Evolutionary conservation across 2,329 filamentous ascomycete species (phyloP).

Genomic region (Epichloe gansuensis): DNA sequence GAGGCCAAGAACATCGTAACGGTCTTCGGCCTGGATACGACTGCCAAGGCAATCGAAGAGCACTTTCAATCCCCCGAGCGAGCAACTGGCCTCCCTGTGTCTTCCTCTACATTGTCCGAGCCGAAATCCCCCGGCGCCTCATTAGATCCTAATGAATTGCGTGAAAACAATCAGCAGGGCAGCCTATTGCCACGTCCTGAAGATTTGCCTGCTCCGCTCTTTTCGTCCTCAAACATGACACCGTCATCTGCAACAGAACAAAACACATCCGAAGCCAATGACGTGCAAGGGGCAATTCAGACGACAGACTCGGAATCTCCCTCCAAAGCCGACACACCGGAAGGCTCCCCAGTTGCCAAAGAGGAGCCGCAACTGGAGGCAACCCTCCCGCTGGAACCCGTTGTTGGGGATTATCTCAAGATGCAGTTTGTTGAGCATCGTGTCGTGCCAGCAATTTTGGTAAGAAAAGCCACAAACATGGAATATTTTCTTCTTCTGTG

Average conservation of each 20-base stretch:
- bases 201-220: slow-evolving; percentile 54
- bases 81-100: background rate
- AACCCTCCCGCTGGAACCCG: slow-evolving; percentile 37
- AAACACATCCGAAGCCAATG: background rate
- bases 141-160: slow-evolving; percentile 6
- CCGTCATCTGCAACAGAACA: slow-evolving; percentile 1
- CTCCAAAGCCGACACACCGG: background rate
- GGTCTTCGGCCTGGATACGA: background rate
- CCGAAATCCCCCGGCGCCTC: slow-evolving; percentile 7
- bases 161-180: slow-evolving; percentile 8
- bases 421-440: slow-evolving; percentile 91
- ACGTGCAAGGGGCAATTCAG: background rate
- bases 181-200: slow-evolving; percentile 44
- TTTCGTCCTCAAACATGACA: slow-evolving; percentile 14
- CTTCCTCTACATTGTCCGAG: slow-evolving; percentile 7
- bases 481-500: background rate
- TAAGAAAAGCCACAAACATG: slow-evolving; percentile 33
- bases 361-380: slow-evolving; percentile 9
- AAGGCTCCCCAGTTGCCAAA: slow-evolving; percentile 2
- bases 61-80: background rate
- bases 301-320: background rate
- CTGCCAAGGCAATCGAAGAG: slow-evolving; percentile 1
- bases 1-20: background rate
- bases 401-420: slow-evolving; percentile 90
- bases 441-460: slow-evolving; percentile 89